Evolutionary conservation across 192 early-diverging fungal species (phyloP), one percentile per base, ranked within the genome.

Genomic region (Entrophospora sp.): DNA sequence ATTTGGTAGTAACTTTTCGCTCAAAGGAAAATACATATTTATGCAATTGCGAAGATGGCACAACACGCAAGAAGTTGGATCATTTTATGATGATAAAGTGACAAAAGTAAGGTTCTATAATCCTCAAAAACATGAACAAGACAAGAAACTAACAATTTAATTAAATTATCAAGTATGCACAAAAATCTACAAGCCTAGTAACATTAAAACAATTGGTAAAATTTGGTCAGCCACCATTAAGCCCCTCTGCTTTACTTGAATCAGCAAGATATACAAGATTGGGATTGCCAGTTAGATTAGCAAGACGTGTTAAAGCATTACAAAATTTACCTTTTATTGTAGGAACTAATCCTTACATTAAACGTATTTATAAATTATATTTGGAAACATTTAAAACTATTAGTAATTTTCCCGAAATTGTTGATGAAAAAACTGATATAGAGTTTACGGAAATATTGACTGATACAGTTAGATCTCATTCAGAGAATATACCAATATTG

Each of bases 271-370:
- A 86, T 76, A 81, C 84, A 8, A 82, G 84, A 42, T 80, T 77
- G 1, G 93, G 96, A 74, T 78, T 98, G 22, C 94, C 94, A 0
- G 90, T 91, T 56, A 85, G 96, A 6, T 75, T 98, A 64, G 94
- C 93, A 27, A 75, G 89, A 64, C 87, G 93, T 4, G 91, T 95
- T 9, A 81, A 83, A 64, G 90, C 88, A 5, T 85, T 96, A 51
- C 91, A 96, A 73, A 88, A 83, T 45, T 78, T 96, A 34, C 94
- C 93, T 0, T 96, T 94, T 70, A 98, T 98, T 51, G 93, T 98
- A 34, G 96, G 92, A 59, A 91, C 91, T 46, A 98, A 98, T 73
- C 96, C 96, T 2, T 83, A 92, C 67, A 94, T 98, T 56, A 79
- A 86, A 38, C 76, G 77, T 37, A 85, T 95, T 13, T 95, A 95